Evolutionary conservation across 2,329 filamentous ascomycete species (phyloP).

Genomic region (Phyllosticta citribraziliensis): DNA sequence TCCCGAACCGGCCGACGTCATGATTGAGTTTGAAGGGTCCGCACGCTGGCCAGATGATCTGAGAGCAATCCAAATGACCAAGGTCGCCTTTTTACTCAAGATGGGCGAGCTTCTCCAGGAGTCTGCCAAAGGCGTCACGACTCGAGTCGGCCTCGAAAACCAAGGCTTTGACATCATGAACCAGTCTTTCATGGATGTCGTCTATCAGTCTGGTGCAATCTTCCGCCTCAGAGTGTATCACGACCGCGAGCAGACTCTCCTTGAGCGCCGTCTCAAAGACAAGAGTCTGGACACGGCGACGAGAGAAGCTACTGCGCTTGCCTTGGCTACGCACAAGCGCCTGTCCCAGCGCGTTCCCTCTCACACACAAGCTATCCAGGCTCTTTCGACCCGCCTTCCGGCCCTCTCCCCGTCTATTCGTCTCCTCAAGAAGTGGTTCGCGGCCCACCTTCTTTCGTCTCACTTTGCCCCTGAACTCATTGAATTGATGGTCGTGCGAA

Average conservation of each 20-base stretch:
- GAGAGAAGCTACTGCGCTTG: slow-evolving; percentile 59
- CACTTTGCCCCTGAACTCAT: slow-evolving; percentile 74
- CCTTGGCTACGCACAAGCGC: slow-evolving; percentile 62
- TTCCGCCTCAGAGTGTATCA: slow-evolving; percentile 85
- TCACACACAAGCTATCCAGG: slow-evolving; percentile 72
- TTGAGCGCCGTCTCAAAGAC: slow-evolving; percentile 70
- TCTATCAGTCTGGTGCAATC: slow-evolving; percentile 58
- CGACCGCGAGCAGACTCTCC: slow-evolving; percentile 72
- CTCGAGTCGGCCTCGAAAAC: slow-evolving; percentile 74
- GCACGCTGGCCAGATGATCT: slow-evolving; percentile 90
- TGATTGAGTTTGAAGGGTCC: slow-evolving; percentile 88
- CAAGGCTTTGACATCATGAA: slow-evolving; percentile 59
- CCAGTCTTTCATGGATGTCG: slow-evolving; percentile 70
- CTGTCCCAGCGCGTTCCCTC: slow-evolving; percentile 62
- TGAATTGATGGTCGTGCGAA: slow-evolving; percentile 69
- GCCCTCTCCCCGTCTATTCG: slow-evolving; percentile 74
- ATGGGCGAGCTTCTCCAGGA: slow-evolving; percentile 63
- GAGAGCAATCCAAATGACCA: slow-evolving; percentile 82
- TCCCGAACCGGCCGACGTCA: slow-evolving; percentile 57
- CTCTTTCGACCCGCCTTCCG: slow-evolving; percentile 69
- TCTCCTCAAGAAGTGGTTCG: slow-evolving; percentile 83
- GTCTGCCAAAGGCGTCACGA: slow-evolving; percentile 49
- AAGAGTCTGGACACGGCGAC: slow-evolving; percentile 55
- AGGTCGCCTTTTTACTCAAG: slow-evolving; percentile 73
- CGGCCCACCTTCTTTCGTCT: slow-evolving; percentile 64